Base-by-base conservation (phyloP, 768 basidiomycete genomes). In the Serpula lacrymans region DNA sequence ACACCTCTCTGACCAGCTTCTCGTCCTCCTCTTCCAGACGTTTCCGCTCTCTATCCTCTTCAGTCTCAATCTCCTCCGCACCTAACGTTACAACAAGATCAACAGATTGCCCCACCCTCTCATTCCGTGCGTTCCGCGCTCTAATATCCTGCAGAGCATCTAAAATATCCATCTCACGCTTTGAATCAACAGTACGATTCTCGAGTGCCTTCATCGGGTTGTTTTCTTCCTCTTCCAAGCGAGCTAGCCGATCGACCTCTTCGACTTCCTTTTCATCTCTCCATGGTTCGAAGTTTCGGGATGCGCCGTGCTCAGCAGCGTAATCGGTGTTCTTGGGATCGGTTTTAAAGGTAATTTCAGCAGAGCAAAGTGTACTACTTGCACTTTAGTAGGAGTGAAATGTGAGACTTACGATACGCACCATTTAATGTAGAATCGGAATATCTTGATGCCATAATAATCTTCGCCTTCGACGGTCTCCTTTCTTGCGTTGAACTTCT, bases 311-410 rank as follows among this genome's bases (percentile, higher is more conserved):
- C 65, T 99, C 95, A 30, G 90, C 91, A 14, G 73, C 29, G 51
- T 95, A 95, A 59, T 95, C 92, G 1, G 93, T 94, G 58, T 96
- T 93, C 75, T 95, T 95, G 14, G 95, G 95, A 59, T 99, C 95
- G 0, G 96, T 99, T 64, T 98, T 98, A 82, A 99, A 99, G 0
- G 96, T 98, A 50, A 99, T 98, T 60, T 99, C 96, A 7, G 95
- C 88, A 3, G 93, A 96, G 59, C 96, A 99, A 27, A 93, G 67
- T 11, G 93, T 94, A 55, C 95, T 95, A n/a, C n/a, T n/a, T n/a
- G 50, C 3, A 35, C 6, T 22, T 10, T 17, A 58, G 47, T 8
- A 26, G n/a, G 5, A 2, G 6, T 20, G n/a, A 5, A 33, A 7
- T 23, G 32, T 5, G 22, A 42, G 10, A 43, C 37, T 17, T 43